phyloP scores from a whole-genome alignment of 1,284 basidiomycete genomes.

The Ganoderma sp. region DNA sequence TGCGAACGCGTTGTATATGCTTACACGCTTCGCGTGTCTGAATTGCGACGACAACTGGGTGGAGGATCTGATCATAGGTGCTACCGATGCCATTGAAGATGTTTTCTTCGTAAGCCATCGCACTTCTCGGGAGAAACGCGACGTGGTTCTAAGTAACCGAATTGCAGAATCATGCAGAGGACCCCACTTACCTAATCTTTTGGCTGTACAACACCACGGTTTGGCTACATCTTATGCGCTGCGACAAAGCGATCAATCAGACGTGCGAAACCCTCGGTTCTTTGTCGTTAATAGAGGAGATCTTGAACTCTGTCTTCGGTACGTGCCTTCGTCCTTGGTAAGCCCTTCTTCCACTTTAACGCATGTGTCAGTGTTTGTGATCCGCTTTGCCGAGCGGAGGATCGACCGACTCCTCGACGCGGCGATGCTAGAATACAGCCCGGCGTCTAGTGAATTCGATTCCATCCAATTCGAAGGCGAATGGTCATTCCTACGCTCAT shows the following conservation, averaged over 20 bases:
- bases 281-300: slow-evolving; percentile 82
- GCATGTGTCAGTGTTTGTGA: slow-evolving; percentile 80
- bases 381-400: slow-evolving; percentile 88
- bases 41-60: slow-evolving; percentile 89
- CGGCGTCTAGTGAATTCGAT: slow-evolving; percentile 80
- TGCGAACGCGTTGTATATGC: slow-evolving; percentile 82
- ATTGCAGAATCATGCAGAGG: slow-evolving; percentile 76
- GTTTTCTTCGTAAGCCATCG: slow-evolving; percentile 79
- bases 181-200: slow-evolving; percentile 87
- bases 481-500: slow-evolving; percentile 88
- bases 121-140: slow-evolving; percentile 7
- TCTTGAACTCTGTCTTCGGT: slow-evolving; percentile 95
- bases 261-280: slow-evolving; percentile 83
- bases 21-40: slow-evolving; percentile 86
- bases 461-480: slow-evolving; percentile 94
- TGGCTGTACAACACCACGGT: slow-evolving; percentile 94
- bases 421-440: slow-evolving; percentile 84
- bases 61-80: slow-evolving; percentile 90
- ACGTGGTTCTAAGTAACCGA: slow-evolving; percentile 9
- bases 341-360: background rate
- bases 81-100: slow-evolving; percentile 91
- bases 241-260: slow-evolving; percentile 76
- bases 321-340: slow-evolving; percentile 29
- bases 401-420: slow-evolving; percentile 89
- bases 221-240: slow-evolving; percentile 89